These are phyloP conservation scores for Exophiala sp. DNA, from an alignment of 2,329 filamentous ascomycete genomes.

Conservation along the genomic window DNA sequence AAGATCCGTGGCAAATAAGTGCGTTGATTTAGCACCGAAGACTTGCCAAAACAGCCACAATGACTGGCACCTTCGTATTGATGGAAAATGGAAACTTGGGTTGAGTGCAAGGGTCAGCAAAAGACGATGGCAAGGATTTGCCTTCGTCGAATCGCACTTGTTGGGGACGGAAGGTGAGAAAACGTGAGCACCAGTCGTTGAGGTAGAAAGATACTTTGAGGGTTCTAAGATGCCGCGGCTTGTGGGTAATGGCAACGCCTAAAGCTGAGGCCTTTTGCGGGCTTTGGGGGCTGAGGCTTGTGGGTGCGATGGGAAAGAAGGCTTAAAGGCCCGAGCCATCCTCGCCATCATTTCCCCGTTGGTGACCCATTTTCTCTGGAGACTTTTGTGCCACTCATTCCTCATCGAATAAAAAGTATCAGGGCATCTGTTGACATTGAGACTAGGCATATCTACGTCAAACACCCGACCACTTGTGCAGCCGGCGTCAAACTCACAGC, in stretches of 20 bases:
- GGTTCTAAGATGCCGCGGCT: not conserved
- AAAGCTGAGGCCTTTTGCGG: not conserved
- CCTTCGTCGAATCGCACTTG: not conserved
- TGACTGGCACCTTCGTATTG: conserved; percentile 10
- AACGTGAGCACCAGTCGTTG: conserved; percentile 6
- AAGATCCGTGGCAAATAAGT: not conserved
- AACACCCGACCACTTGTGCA: no score
- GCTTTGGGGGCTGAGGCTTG: not conserved
- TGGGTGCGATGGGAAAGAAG: not conserved
- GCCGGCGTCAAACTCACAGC: no score
- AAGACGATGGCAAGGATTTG: not conserved
- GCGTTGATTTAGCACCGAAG: not conserved
- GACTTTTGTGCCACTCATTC: not conserved
- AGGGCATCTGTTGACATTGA: not conserved
- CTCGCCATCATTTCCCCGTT: not conserved
- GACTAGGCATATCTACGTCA: not conserved
- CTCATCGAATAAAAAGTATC: not conserved
- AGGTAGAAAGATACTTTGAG: conserved; percentile 8
- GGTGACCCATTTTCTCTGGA: not conserved
- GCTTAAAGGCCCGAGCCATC: conserved; percentile 1
- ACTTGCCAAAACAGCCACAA: not conserved
- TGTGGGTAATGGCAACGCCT: not conserved
- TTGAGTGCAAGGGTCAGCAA: not conserved
- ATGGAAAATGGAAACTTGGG: not conserved
- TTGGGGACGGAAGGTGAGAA: not conserved